Base-by-base conservation (phyloP, 768 basidiomycete species). In the Xanthoconium stramineum region DNA sequence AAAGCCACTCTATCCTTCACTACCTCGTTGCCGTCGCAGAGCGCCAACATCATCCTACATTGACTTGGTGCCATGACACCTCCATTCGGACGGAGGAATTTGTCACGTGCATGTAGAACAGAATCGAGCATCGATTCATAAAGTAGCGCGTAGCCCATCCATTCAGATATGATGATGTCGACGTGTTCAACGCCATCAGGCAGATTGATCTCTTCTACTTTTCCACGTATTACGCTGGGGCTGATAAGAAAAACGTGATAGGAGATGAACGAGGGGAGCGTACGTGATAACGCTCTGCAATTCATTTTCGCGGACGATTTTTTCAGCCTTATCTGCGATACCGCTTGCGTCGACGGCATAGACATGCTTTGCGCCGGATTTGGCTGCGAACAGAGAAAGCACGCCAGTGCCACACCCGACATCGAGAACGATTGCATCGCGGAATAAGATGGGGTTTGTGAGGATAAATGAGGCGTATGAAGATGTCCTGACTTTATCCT, bases 51-150 rank as follows among this genome's bases (percentile, higher is more conserved):
- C 76, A 98, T 89, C 65, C 83, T 80, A 60, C 86, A 90, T 61
- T 98, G 92, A 61, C 88, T 92, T 0, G 96, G 95, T 1, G 89
- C 93, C 86, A 98, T 88, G 28, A 97, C 74, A 2, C 95, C 94
- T 6, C 72, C 81, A 1, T 68, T 72, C 0, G 86, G 82, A 47
- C 77, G 76, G 33, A 98, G 78, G 74, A 93, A 98, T 20, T 88
- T 81, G 70, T 98, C 94, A 17, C 96, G 81, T 0, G 96, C 96
- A 58, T 77, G 74, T 19, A 99, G 76, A 17, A 99, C 96, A 2
- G 94, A 96, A 71, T 98, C 96, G 35, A 98, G 82, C 96, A 99
- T 98, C 42, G 89, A 91, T 72, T 99, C 96, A 71, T 98, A 98
- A 20, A 98, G 80, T 24, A 93, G 76, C 1, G 86, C 88, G 65